Evolutionary conservation across 2,329 filamentous ascomycete genomes (phyloP).

Genomic region (Ceratocystiopsis brevicomis): DNA sequence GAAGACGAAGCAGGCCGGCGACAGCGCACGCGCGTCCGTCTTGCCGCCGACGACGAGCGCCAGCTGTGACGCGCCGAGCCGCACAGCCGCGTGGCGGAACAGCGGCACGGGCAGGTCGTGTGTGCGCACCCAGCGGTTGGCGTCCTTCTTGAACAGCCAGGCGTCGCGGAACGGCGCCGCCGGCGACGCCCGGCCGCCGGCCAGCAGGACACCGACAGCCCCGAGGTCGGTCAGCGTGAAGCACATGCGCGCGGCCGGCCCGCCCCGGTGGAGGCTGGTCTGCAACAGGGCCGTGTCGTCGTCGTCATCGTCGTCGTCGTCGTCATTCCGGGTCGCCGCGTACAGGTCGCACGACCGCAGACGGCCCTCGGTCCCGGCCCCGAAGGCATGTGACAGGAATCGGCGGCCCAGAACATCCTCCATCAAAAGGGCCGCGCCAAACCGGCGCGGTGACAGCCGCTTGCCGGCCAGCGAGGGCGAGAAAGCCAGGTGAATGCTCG

Average conservation of each 20-base stretch:
- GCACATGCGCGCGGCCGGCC: conserved; percentile 42
- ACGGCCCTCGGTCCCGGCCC: conserved; percentile 24
- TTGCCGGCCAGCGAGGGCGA: conserved; percentile 9
- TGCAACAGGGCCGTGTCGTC: no score
- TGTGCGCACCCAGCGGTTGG: conserved; percentile 39
- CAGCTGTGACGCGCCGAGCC: conserved; percentile 27
- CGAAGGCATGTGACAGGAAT: conserved; percentile 26
- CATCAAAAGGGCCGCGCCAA: conserved; percentile 34
- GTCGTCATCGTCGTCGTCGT: conserved; percentile 2
- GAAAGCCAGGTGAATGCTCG: background rate
- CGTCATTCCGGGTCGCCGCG: no score
- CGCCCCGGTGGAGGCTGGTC: conserved; percentile 10
- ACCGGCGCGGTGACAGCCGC: conserved; percentile 32
- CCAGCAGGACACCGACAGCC: conserved; percentile 39
- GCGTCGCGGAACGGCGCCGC: conserved; percentile 49
- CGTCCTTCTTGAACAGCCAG: conserved; percentile 46
- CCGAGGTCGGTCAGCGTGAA: conserved; percentile 55
- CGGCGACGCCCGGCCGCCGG: conserved; percentile 66
- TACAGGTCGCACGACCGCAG: conserved; percentile 34
- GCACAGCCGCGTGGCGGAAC: conserved; percentile 54
- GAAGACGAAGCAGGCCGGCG: conserved; percentile 35
- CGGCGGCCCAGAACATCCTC: conserved; percentile 21
- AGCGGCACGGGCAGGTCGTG: conserved; percentile 49
- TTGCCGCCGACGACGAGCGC: conserved; percentile 46
- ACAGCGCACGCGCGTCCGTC: conserved; percentile 26